phyloP scores from a whole-genome alignment of 441 rosid genomes.

The Aleurites moluccanus region DNA sequence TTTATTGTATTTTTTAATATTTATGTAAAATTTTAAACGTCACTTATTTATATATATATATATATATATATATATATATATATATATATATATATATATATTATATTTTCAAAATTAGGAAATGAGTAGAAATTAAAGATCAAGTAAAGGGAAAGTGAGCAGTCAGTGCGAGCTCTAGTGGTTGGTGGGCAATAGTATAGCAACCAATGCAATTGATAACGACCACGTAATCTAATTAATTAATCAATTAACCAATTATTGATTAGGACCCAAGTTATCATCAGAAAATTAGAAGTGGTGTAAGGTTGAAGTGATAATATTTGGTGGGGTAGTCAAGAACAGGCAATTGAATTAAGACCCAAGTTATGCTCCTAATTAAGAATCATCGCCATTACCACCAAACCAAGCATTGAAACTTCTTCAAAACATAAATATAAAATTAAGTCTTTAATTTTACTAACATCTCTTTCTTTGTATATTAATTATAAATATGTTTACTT shows the following conservation, averaged over 20 bases:
- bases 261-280: conserved; percentile 31
- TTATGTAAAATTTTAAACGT: too few relatives aligned
- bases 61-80: too few relatives aligned
- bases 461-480: too few relatives aligned
- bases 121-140: neutral
- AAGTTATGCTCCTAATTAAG: conserved; percentile 26
- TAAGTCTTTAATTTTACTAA: too few relatives aligned
- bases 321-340: conserved; percentile 16
- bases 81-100: too few relatives aligned
- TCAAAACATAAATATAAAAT: neutral
- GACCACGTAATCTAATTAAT: neutral
- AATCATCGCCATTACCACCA: conserved; percentile 23
- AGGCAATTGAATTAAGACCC: conserved; percentile 27
- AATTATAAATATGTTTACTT: neutral
- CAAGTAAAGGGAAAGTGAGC: neutral
- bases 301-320: conserved; percentile 27
- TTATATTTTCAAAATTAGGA: neutral
- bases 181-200: conserved; percentile 22
- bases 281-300: conserved; percentile 15
- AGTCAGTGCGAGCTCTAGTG: conserved; percentile 1
- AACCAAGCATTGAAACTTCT: conserved; percentile 17
- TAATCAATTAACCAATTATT: neutral
- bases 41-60: too few relatives aligned
- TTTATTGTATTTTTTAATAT: too few relatives aligned
- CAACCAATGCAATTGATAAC: neutral